phyloP scores from a whole-genome alignment of 257 asterid species.

The Scutellaria minor region DNA sequence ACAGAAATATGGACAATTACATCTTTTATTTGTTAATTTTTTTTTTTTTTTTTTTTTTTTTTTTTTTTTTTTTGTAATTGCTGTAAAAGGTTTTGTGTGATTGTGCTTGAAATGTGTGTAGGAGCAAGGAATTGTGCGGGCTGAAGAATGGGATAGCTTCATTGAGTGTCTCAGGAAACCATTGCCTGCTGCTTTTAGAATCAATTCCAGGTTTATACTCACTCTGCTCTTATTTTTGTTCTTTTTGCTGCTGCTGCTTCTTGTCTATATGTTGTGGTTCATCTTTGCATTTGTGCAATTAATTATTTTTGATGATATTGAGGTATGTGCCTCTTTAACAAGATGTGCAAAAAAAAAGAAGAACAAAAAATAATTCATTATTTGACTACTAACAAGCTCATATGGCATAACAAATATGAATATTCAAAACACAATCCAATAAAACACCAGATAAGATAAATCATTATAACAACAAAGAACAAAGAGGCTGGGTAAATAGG shows the following conservation, averaged over 20 bases:
- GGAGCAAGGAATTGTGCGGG: slow-evolving; percentile 80
- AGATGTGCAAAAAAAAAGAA: no score
- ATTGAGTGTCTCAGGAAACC: slow-evolving; percentile 64
- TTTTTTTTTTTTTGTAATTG: not conserved
- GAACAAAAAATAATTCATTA: no score
- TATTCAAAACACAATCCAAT: no score
- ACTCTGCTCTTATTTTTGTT: not conserved
- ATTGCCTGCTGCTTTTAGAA: slow-evolving; percentile 92
- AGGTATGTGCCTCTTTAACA: no score
- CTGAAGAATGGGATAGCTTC: slow-evolving; percentile 87
- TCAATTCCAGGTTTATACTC: slow-evolving; percentile 74
- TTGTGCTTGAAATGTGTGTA: slow-evolving; percentile 35
- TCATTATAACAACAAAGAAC: no score
- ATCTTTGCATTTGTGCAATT: not conserved
- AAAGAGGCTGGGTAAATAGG: not conserved
- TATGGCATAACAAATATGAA: no score
- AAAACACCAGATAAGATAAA: no score
- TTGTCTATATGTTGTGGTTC: not conserved
- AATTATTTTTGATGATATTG: not conserved
- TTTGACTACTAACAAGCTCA: no score
- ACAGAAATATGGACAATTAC: not conserved
- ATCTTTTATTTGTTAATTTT: not conserved
- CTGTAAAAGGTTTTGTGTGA: slow-evolving; percentile 11
- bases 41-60: not conserved
- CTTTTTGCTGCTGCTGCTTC: no score